phyloP scores from a whole-genome alignment of 2,329 filamentous ascomycete genomes.

The Scedosporium minutisporum region DNA sequence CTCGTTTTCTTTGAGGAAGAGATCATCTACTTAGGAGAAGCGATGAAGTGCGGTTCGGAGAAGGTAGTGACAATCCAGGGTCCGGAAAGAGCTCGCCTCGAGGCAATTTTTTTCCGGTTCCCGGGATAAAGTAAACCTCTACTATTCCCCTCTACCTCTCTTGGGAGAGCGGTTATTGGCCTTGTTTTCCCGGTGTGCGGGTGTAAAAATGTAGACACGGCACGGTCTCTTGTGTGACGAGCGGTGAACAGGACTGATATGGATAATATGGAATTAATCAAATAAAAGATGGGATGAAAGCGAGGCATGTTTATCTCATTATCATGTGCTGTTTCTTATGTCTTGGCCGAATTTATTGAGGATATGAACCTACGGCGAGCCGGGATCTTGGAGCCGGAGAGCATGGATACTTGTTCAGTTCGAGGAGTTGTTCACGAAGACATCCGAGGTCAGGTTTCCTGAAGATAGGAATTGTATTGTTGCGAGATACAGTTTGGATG shows the following conservation, averaged over 20 bases:
- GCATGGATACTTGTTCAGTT: too few relatives aligned
- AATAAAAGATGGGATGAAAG: not conserved
- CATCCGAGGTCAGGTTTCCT: not conserved
- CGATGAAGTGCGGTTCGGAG: too few relatives aligned
- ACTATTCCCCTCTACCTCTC: too few relatives aligned
- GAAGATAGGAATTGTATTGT: not conserved
- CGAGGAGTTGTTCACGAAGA: too few relatives aligned
- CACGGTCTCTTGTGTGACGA: not conserved
- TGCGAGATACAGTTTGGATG: not conserved
- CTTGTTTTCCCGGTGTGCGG: not conserved
- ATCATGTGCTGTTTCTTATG: not conserved
- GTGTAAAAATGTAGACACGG: not conserved
- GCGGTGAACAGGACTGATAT: not conserved
- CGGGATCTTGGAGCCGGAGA: too few relatives aligned
- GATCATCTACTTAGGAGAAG: too few relatives aligned
- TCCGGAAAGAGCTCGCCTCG: not conserved
- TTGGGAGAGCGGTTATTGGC: not conserved
- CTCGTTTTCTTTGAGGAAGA: not conserved
- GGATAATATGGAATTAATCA: not conserved
- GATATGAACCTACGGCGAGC: not conserved
- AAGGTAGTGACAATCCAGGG: not conserved
- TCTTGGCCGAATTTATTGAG: not conserved
- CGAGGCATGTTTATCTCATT: not conserved
- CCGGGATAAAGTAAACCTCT: too few relatives aligned
- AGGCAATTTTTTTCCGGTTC: not conserved